A percentile compares a stretch with the other conserved stretches of the same genome.
Evolutionary conservation across 305 asterid genomes (phyloP).

Genomic region (Fraxinus nigra): DNA sequence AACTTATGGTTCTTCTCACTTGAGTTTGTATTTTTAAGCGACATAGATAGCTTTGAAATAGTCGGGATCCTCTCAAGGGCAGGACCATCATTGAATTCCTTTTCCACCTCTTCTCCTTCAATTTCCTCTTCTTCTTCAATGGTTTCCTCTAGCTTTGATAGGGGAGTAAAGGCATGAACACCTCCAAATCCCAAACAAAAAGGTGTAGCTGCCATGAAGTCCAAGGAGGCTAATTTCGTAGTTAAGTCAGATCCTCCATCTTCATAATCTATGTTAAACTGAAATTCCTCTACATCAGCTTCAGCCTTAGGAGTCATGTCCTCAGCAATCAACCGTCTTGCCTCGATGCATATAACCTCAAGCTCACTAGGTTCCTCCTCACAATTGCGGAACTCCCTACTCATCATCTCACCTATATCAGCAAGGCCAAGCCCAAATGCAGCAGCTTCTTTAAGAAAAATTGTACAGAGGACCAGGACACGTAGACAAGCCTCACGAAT

Average conservation of each 20-base stretch:
- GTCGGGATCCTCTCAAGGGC: conserved; percentile 24
- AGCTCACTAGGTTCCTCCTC: conserved; percentile 98
- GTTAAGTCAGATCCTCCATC: conserved; percentile 37
- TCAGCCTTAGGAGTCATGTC: conserved; percentile 53
- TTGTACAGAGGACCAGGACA: conserved; percentile 69
- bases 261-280: conserved; percentile 73
- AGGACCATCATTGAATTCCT: conserved; percentile 25
- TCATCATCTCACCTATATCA: conserved; percentile 99
- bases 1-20: conserved; percentile 58
- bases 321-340: conserved; percentile 60
- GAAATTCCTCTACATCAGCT: conserved; percentile 50
- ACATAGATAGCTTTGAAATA: conserved; percentile 54
- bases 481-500: conserved; percentile 90
- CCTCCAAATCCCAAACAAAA: conserved; percentile 59
- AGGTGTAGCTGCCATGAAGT: conserved; percentile 30
- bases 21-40: conserved; percentile 52
- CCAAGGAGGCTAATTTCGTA: conserved; percentile 35
- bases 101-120: conserved; percentile 35
- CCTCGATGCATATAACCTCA: conserved; percentile 83
- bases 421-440: conserved; percentile 77
- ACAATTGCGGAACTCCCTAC: conserved; percentile 74
- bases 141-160: conserved; percentile 68
- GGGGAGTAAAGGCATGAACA: conserved; percentile 46
- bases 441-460: conserved; percentile 87
- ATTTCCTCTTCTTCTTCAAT: conserved; percentile 49